These are phyloP conservation scores for Pleurotus citrinopileatus DNA, from an alignment of 768 basidiomycete genomes.

Conservation along the genomic window DNA sequence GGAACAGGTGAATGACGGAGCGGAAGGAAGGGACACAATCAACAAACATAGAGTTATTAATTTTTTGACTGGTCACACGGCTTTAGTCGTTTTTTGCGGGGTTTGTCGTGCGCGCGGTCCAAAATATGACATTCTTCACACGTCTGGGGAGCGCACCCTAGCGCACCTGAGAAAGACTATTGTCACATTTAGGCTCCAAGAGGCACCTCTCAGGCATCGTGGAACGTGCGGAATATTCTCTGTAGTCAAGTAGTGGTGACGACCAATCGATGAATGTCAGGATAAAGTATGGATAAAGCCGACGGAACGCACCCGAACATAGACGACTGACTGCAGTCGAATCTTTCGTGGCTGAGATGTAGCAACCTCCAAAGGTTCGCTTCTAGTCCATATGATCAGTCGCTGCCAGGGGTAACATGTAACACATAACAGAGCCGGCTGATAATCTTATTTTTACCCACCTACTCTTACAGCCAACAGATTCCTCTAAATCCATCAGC, in stretches of 20 bases:
- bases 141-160: slow-evolving; percentile 7
- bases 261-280: slow-evolving; percentile 1
- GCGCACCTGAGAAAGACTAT: slow-evolving; percentile 5
- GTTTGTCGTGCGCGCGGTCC: slow-evolving; percentile 11
- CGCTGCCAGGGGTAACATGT: slow-evolving; percentile 9
- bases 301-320: slow-evolving; percentile 7
- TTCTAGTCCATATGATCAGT: slow-evolving; percentile 2
- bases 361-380: slow-evolving; percentile 12
- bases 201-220: slow-evolving; percentile 1
- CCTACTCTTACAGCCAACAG: background rate
- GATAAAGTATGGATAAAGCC: background rate
- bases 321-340: background rate
- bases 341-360: background rate
- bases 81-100: background rate
- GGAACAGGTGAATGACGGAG: slow-evolving; percentile 18
- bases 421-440: slow-evolving; percentile 3
- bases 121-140: slow-evolving; percentile 14
- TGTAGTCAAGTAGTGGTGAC: slow-evolving; percentile 5
- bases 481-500: background rate
- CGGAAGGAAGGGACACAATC: slow-evolving; percentile 16
- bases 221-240: slow-evolving; percentile 7
- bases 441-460: slow-evolving; percentile 3
- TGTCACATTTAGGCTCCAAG: slow-evolving; percentile 2
- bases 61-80: slow-evolving; percentile 13
- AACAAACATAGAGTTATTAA: slow-evolving; percentile 12